phyloP scores from a whole-genome alignment of 2,329 filamentous ascomycete genomes.

The Thelonectria blattea region DNA sequence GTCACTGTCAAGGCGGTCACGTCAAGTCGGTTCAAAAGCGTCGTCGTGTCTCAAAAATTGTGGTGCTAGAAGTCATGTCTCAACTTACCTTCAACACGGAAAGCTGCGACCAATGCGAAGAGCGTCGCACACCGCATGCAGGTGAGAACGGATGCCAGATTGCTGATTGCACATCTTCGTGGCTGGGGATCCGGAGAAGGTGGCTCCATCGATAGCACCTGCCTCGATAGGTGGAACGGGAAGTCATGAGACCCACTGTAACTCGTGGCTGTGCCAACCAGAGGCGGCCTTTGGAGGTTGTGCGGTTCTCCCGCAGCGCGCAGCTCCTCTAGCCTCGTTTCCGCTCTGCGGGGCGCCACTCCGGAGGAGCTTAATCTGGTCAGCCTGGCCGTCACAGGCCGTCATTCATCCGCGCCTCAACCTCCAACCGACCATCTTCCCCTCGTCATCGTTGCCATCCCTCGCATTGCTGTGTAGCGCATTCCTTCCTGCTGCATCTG shows the following conservation, averaged over 20 bases:
- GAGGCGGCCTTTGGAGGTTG: not conserved
- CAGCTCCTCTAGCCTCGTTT: conserved; percentile 25
- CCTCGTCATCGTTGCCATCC: conserved; percentile 11
- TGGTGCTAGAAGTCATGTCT: not conserved
- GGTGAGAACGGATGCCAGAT: not conserved
- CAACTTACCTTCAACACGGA: not conserved
- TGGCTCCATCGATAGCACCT: not conserved
- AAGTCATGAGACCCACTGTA: conserved; percentile 20
- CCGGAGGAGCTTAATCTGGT: conserved; percentile 35
- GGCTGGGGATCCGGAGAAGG: conserved; percentile 1
- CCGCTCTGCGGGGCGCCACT: conserved; percentile 36
- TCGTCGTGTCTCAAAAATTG: not conserved
- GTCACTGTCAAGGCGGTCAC: not conserved
- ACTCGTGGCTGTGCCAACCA: conserved; percentile 16
- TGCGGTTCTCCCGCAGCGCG: not conserved
- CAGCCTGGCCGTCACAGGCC: conserved; percentile 18
- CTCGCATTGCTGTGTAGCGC: conserved; percentile 1
- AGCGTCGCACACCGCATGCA: not conserved
- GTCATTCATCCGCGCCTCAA: conserved; percentile 15
- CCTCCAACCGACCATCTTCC: conserved; percentile 3
- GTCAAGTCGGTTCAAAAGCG: not conserved
- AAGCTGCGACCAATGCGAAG: not conserved
- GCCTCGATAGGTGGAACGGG: not conserved
- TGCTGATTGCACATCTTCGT: not conserved
- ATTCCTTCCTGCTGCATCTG: conserved; percentile 23